phyloP scores from a whole-genome alignment of 345 rosid species.

The Ricinus communis region DNA sequence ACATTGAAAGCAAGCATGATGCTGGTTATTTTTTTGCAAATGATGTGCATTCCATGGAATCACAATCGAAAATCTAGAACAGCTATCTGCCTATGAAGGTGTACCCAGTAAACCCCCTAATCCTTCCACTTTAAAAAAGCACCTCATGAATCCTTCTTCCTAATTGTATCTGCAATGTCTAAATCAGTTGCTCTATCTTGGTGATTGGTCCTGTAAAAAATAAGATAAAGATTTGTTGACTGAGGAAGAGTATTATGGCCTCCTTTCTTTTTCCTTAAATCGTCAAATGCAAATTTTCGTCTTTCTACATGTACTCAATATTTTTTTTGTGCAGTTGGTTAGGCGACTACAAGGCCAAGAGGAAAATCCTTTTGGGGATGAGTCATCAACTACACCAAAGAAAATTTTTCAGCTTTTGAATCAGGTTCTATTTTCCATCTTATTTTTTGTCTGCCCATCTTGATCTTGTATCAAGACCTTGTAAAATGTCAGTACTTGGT shows the following conservation, averaged over 20 bases:
- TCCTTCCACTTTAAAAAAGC: no score
- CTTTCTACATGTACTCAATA: no score
- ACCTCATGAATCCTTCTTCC: no score
- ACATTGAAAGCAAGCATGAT: background rate
- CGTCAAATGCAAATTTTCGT: no score
- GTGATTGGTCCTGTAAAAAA: no score
- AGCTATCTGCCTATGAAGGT: background rate
- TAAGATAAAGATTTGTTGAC: no score
- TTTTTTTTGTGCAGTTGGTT: conserved; percentile 67
- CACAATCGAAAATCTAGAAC: background rate
- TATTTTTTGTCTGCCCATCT: background rate
- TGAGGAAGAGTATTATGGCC: no score
- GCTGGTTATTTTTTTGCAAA: background rate
- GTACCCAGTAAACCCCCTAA: no score
- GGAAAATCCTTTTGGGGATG: conserved; percentile 93
- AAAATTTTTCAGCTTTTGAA: conserved; percentile 89
- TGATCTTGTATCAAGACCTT: background rate
- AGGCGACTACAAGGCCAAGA: conserved; percentile 86
- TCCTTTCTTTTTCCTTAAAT: background rate
- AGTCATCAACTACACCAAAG: conserved; percentile 70
- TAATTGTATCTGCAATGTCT: no score
- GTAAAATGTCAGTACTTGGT: background rate
- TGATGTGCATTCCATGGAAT: background rate
- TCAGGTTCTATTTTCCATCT: conserved; percentile 45
- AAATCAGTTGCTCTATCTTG: background rate